Evolutionary conservation across 2,329 filamentous ascomycete species (phyloP).

Genomic region (Spiromastix sp.): DNA sequence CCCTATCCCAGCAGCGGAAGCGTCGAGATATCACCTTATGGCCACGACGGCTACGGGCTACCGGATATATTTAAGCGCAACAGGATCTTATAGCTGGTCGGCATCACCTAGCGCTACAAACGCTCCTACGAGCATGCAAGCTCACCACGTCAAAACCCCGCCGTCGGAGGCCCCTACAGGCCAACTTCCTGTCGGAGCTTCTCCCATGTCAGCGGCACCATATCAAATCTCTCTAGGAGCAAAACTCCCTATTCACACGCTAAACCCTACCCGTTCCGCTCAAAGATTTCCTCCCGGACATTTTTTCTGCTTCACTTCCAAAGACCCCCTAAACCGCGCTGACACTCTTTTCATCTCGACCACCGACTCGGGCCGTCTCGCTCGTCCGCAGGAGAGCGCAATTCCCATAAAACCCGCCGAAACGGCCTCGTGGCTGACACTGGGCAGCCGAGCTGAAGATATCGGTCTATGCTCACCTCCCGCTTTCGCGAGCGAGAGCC

Average conservation of each 20-base stretch:
- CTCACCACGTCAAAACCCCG: conserved; percentile 94
- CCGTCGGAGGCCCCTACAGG: conserved; percentile 39
- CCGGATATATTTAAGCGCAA: conserved; percentile 84
- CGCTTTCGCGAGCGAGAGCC: conserved; percentile 57
- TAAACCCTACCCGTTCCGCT: conserved; percentile 31
- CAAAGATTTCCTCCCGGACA: conserved; percentile 71
- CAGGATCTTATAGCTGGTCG: conserved; percentile 52
- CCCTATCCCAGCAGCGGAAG: conserved; percentile 72
- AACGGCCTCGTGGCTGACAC: conserved; percentile 65
- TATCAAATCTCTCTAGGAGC: conserved; percentile 34
- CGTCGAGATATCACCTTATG: conserved; percentile 76
- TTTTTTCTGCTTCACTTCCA: conserved; percentile 73
- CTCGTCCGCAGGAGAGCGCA: conserved; percentile 43
- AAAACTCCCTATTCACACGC: conserved; percentile 36
- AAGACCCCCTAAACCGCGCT: conserved; percentile 45
- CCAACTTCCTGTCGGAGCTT: conserved; percentile 15
- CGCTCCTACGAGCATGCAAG: conserved; percentile 88
- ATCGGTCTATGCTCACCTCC: conserved; percentile 66
- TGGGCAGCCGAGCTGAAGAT: conserved; percentile 65
- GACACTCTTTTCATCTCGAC: conserved; percentile 74
- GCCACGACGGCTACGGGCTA: conserved; percentile 85
- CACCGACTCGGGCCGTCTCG: conserved; percentile 78
- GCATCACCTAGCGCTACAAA: conserved; percentile 49
- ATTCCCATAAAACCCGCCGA: conserved; percentile 59
- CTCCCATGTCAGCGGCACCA: conserved; percentile 15